These are phyloP conservation scores for Zygoascus bituminiphila DNA, from an alignment of 805 yeast species.

Conservation along the genomic window DNA sequence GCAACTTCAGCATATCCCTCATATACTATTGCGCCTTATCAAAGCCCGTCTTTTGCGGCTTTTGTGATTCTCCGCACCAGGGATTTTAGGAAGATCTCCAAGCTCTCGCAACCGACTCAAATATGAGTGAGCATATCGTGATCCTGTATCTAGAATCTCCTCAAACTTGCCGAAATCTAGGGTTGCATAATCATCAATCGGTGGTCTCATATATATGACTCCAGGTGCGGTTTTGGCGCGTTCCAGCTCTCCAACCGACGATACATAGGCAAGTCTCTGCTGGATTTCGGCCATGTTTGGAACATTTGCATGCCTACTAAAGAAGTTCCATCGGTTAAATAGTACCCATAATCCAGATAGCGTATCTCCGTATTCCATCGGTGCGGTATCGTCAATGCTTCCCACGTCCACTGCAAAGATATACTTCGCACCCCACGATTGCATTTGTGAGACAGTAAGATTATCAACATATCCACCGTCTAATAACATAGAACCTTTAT, in stretches of 20 bases:
- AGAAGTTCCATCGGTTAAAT: slow-evolving; percentile 72
- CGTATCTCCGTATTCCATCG: slow-evolving; percentile 87
- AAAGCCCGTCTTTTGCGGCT: slow-evolving; percentile 26
- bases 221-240: slow-evolving; percentile 78
- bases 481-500: slow-evolving; percentile 82
- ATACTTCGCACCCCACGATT: slow-evolving; percentile 68
- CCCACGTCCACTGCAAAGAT: slow-evolving; percentile 96
- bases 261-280: slow-evolving; percentile 84
- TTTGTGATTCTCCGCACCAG: slow-evolving; percentile 37
- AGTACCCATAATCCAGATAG: slow-evolving; percentile 89
- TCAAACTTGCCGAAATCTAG: slow-evolving; percentile 88
- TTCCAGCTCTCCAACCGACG: slow-evolving; percentile 89
- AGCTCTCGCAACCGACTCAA: slow-evolving; percentile 44
- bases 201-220: slow-evolving; percentile 83
- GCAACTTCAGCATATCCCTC: background rate
- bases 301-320: slow-evolving; percentile 75
- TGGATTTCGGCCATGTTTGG: slow-evolving; percentile 96
- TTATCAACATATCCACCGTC: slow-evolving; percentile 97
- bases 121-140: slow-evolving; percentile 55
- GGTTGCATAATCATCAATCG: slow-evolving; percentile 86
- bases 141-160: slow-evolving; percentile 78
- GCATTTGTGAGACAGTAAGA: slow-evolving; percentile 88
- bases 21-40: slow-evolving; percentile 56
- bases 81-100: slow-evolving; percentile 52
- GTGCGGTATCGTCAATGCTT: slow-evolving; percentile 83